phyloP scores from a whole-genome alignment of 345 rosid species.

The Odontarrhena argentea region DNA sequence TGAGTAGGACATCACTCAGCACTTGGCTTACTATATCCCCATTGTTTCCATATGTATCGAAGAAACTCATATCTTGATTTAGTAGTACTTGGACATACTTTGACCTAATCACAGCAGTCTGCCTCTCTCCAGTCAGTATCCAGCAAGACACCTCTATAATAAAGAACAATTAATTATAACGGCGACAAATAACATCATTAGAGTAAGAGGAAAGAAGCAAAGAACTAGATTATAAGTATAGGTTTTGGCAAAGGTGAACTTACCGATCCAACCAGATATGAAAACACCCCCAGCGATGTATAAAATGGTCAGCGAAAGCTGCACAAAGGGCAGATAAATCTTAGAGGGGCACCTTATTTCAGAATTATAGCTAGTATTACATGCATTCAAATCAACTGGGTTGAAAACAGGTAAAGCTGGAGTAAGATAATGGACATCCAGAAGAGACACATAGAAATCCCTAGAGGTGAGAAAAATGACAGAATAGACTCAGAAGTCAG shows the following conservation, averaged over 20 bases:
- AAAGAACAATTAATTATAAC: constrained; percentile 43
- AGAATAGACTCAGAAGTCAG: constrained; percentile 9
- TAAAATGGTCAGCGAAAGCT: constrained; percentile 80
- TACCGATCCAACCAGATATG: constrained; percentile 98
- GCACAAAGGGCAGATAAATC: constrained; percentile 42
- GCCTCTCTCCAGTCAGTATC: constrained; percentile 98
- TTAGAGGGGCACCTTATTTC: constrained; percentile 15
- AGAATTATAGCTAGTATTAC: constrained; percentile 6
- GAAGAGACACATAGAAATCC: constrained; percentile 21
- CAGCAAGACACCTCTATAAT: constrained; percentile 99
- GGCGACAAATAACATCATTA: constrained; percentile 29
- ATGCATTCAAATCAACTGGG: constrained; percentile 1
- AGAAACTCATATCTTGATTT: constrained; percentile 99
- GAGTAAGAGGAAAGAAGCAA: constrained; percentile 15
- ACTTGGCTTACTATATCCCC: constrained; percentile 99
- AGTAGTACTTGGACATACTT: constrained; percentile 89
- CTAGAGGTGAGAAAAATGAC: constrained; percentile 2
- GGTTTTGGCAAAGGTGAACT: constrained; percentile 35
- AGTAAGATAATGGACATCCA: constrained; percentile 11
- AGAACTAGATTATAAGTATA: neutral
- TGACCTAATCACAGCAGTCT: constrained; percentile 98
- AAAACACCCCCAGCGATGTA: constrained; percentile 89
- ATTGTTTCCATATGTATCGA: constrained; percentile 96
- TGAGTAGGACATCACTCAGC: constrained; percentile 93
- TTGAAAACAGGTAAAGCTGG: neutral